phyloP scores from a whole-genome alignment of 164 flowering plant species.

The Vitis amurensis region DNA sequence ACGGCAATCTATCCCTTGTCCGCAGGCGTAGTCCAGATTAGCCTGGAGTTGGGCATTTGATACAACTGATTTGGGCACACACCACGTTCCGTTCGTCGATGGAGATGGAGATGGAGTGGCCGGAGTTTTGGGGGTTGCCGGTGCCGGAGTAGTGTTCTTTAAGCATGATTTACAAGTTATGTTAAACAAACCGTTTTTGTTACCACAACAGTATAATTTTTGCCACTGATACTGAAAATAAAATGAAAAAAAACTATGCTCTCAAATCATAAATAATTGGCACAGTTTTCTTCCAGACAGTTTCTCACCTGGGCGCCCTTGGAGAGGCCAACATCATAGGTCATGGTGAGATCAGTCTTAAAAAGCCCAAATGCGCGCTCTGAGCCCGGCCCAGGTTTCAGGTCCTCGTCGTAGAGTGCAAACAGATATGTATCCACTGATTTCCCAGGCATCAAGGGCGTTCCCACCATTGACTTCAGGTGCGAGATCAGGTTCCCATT shows the following conservation, averaged over 20 bases:
- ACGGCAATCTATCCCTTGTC: slow-evolving; percentile 32
- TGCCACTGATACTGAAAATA: too few species aligned
- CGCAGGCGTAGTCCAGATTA: slow-evolving; percentile 41
- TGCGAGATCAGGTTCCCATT: slow-evolving; percentile 47
- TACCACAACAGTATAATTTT: too few species aligned
- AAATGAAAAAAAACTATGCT: too few species aligned
- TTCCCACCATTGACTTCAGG: slow-evolving; percentile 49
- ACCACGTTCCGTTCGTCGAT: slow-evolving; percentile 20
- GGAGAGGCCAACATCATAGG: slow-evolving; percentile 45
- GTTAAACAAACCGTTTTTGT: too few species aligned
- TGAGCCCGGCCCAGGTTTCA: slow-evolving; percentile 53
- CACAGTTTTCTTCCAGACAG: too few species aligned
- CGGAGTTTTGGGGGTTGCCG: slow-evolving; percentile 21
- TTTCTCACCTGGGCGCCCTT: slow-evolving; percentile 33
- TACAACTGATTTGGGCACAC: slow-evolving; percentile 36
- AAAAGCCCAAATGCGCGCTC: slow-evolving; percentile 53
- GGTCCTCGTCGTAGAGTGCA: slow-evolving; percentile 52
- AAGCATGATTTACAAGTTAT: too few species aligned
- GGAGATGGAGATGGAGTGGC: slow-evolving; percentile 16
- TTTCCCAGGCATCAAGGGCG: slow-evolving; percentile 59
- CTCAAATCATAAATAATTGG: too few species aligned
- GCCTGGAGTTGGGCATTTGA: slow-evolving; percentile 24
- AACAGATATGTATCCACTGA: slow-evolving; percentile 51
- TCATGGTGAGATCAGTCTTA: slow-evolving; percentile 46
- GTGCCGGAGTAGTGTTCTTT: too few species aligned